phyloP scores from a whole-genome alignment of 352 stramenopile species.

The Pseudoperonospora humuli region DNA sequence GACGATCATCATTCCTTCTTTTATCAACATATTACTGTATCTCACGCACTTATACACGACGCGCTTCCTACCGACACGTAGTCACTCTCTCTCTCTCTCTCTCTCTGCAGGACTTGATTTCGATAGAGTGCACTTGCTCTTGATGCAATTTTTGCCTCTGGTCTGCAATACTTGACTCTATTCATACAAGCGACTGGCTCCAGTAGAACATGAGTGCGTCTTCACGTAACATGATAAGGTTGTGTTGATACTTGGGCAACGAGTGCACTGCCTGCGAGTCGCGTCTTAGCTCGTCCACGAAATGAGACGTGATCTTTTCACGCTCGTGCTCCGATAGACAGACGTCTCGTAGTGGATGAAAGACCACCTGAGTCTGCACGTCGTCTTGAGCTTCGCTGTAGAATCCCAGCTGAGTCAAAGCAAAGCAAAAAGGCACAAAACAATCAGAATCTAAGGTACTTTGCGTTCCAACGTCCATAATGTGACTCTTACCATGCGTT shows the following conservation, averaged over 20 bases:
- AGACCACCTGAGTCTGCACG: constrained; percentile 67
- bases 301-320: constrained; percentile 58
- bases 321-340: constrained; percentile 51
- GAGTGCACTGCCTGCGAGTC: constrained; percentile 68
- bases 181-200: constrained; percentile 68
- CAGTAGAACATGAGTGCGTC: constrained; percentile 84
- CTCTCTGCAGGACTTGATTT: too few species aligned
- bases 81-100: neutral
- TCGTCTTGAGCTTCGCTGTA: constrained; percentile 71
- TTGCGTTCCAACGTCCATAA: neutral
- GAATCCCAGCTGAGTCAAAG: constrained; percentile 50
- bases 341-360: constrained; percentile 56
- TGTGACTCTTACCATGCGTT: constrained; percentile 55
- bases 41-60: constrained; percentile 14
- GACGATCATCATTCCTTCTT: neutral
- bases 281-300: constrained; percentile 47
- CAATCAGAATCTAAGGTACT: constrained; percentile 1
- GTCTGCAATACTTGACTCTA: constrained; percentile 1
- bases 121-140: too few species aligned
- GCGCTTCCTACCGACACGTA: constrained; percentile 14
- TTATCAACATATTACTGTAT: constrained; percentile 9
- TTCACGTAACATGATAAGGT: constrained; percentile 74
- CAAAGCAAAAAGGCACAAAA: constrained; percentile 3
- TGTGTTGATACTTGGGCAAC: constrained; percentile 78
- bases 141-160: constrained; percentile 9